Percentiles rank a stretch among this genome's conserved stretches.
These are phyloP conservation scores for Polymyxa betae DNA, from an alignment of 208 protist species.

Conservation along the genomic window DNA sequence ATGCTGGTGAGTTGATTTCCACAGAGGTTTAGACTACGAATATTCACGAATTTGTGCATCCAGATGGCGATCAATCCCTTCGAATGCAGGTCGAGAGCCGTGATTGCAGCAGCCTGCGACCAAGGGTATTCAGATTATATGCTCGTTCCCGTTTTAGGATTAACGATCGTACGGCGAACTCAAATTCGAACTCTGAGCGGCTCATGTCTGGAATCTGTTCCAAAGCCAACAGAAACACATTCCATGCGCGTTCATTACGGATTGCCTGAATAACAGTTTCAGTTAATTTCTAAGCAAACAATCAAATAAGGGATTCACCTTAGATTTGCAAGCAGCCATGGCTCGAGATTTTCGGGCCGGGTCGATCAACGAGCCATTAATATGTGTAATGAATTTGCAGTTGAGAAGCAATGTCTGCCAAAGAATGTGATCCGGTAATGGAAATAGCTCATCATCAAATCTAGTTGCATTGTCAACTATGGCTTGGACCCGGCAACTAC, in stretches of 20 bases:
- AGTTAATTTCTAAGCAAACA: background rate
- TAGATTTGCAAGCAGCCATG: slow-evolving; percentile 27
- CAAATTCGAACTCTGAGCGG: background rate
- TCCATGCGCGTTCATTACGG: background rate
- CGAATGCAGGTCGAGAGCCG: background rate
- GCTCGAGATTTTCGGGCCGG: background rate
- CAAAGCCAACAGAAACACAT: background rate
- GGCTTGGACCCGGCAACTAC: background rate
- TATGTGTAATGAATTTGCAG: background rate
- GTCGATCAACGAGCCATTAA: background rate
- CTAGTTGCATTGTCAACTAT: background rate
- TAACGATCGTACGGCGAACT: background rate
- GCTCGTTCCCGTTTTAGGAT: background rate
- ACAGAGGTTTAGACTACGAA: background rate
- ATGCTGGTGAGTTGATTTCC: background rate
- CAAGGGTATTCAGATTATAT: background rate
- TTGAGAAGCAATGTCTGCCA: slow-evolving; percentile 30
- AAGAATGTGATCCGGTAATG: background rate
- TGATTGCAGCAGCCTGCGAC: background rate
- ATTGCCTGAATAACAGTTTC: background rate
- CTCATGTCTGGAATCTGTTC: slow-evolving; percentile 22
- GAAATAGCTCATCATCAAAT: background rate
- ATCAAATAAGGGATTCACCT: background rate
- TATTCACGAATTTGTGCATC: slow-evolving; percentile 8
- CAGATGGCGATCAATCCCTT: slow-evolving; percentile 23